Evolutionary conservation across 768 basidiomycete genomes (phyloP).

Genomic region (Exsudoporus frostii): DNA sequence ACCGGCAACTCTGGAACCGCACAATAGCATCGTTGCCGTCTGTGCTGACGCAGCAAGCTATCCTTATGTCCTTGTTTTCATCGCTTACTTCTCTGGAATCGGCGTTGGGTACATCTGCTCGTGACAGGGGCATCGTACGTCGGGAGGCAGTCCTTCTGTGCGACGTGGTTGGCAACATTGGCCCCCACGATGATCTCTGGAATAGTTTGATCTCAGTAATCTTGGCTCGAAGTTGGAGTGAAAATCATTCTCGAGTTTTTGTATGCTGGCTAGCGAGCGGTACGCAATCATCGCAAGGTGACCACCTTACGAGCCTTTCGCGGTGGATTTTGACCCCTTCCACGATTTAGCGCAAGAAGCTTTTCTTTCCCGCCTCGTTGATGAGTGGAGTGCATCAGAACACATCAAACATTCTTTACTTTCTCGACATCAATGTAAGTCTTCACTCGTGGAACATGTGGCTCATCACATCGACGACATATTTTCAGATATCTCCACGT

Average conservation of each 20-base stretch:
- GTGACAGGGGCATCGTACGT: conserved; percentile 43
- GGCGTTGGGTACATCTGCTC: conserved; percentile 28
- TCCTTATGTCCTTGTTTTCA: conserved; percentile 58
- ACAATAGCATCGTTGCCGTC: conserved; percentile 49
- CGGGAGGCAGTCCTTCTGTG: conserved; percentile 54
- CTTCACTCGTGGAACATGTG: neutral
- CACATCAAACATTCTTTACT: conserved; percentile 80
- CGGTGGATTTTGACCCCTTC: conserved; percentile 5
- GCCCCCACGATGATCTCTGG: conserved; percentile 48
- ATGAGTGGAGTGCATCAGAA: conserved; percentile 71
- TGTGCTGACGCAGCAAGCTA: conserved; percentile 48
- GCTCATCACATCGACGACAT: neutral
- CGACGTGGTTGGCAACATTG: conserved; percentile 50
- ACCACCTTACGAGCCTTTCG: conserved; percentile 2
- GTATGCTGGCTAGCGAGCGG: conserved; percentile 66
- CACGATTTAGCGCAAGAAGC: conserved; percentile 38
- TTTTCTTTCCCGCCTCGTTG: conserved; percentile 49
- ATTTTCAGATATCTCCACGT: conserved; percentile 63
- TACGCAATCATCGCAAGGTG: conserved; percentile 31
- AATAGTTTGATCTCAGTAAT: conserved; percentile 45
- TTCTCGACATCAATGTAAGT: conserved; percentile 72
- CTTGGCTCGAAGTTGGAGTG: conserved; percentile 56
- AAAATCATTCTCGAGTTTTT: conserved; percentile 58
- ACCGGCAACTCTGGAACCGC: conserved; percentile 49
- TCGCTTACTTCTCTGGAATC: conserved; percentile 38